Evolutionary conservation across 2,329 filamentous ascomycete species (phyloP).

Genomic region (Metarhizium album): DNA sequence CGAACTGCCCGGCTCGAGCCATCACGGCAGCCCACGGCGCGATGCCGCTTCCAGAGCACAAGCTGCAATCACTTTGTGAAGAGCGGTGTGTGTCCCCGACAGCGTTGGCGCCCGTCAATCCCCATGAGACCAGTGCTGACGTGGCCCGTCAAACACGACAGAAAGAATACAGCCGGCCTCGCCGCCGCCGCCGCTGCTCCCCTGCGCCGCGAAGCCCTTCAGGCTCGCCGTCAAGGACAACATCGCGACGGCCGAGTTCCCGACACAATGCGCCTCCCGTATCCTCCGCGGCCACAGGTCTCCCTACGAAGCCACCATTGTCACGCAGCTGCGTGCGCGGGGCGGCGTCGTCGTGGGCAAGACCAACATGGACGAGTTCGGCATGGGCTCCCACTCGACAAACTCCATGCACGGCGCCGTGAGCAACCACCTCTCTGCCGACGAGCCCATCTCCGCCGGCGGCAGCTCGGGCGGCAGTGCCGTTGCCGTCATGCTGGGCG

Average conservation of each 20-base stretch:
- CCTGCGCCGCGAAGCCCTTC: slow-evolving; percentile 23
- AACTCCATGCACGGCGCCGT: slow-evolving; percentile 61
- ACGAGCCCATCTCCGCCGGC: slow-evolving; percentile 52
- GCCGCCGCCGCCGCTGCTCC: slow-evolving; percentile 9
- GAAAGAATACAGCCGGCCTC: slow-evolving; percentile 3
- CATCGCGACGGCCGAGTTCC: slow-evolving; percentile 52
- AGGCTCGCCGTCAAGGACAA: slow-evolving; percentile 65
- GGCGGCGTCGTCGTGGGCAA: slow-evolving; percentile 62
- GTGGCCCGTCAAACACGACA: not conserved
- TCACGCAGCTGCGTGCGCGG: slow-evolving; percentile 51
- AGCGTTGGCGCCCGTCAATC: not conserved
- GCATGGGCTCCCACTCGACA: slow-evolving; percentile 80
- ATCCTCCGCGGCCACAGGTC: slow-evolving; percentile 62
- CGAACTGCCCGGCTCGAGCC: not conserved
- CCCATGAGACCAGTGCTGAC: not conserved
- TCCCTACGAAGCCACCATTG: slow-evolving; percentile 75
- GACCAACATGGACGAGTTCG: slow-evolving; percentile 92
- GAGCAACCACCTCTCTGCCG: slow-evolving; percentile 32
- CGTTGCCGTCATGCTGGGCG: slow-evolving; percentile 59
- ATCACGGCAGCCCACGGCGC: slow-evolving; percentile 4
- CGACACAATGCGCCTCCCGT: slow-evolving; percentile 74
- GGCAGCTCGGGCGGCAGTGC: slow-evolving; percentile 93
- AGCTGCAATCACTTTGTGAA: slow-evolving; percentile 27
- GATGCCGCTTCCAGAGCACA: slow-evolving; percentile 18
- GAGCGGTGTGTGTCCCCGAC: slow-evolving; percentile 14